These are phyloP conservation scores for Mortierella polycephala DNA, from an alignment of 371 early-diverging fungal genomes.

Conservation along the genomic window DNA sequence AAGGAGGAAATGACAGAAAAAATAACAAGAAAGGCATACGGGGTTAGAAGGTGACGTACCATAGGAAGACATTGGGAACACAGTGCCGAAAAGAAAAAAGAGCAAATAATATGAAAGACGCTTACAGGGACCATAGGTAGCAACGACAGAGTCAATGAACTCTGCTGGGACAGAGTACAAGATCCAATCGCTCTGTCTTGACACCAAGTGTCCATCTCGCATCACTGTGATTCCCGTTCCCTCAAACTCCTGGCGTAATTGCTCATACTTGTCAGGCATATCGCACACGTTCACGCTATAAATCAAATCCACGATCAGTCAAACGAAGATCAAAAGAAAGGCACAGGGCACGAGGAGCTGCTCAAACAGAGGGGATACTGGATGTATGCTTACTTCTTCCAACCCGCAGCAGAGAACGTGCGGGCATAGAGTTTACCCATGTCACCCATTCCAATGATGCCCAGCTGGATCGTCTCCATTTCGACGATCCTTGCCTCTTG, in stretches of 20 bases:
- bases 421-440: constrained; percentile 95
- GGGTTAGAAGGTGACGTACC: neutral
- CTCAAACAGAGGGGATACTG: too few species aligned
- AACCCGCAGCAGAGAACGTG: constrained; percentile 78
- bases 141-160: constrained; percentile 83
- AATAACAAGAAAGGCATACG: neutral
- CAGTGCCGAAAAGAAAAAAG: neutral
- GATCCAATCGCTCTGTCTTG: constrained; percentile 87
- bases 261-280: constrained; percentile 76
- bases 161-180: constrained; percentile 96
- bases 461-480: constrained; percentile 73
- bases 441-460: constrained; percentile 90
- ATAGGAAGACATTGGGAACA: neutral
- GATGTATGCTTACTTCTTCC: constrained; percentile 66
- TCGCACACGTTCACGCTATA: constrained; percentile 88
- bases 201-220: constrained; percentile 85
- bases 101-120: neutral
- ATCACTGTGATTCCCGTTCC: constrained; percentile 73
- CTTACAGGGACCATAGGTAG: constrained; percentile 85
- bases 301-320: neutral
- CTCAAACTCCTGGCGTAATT: constrained; percentile 68
- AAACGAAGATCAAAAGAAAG: neutral
- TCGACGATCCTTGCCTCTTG: constrained; percentile 37
- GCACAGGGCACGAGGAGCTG: too few species aligned
- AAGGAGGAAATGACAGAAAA: neutral